These are phyloP conservation scores for Suillus plorans DNA, from an alignment of 768 basidiomycete species.

Conservation along the genomic window DNA sequence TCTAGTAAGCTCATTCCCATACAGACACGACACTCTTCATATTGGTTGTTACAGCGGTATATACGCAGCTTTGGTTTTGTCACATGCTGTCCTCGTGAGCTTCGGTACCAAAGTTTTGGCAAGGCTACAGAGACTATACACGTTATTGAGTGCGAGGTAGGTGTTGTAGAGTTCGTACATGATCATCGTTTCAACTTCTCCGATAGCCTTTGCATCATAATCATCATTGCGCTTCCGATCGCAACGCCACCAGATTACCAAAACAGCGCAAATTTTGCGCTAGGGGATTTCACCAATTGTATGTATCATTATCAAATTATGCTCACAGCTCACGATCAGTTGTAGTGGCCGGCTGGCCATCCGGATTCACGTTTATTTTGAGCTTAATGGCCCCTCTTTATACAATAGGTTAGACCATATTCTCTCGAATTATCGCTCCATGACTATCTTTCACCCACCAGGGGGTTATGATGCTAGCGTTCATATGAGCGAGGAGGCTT, in stretches of 20 bases:
- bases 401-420: background rate
- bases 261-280: conserved; percentile 38
- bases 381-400: background rate
- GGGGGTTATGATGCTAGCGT: background rate
- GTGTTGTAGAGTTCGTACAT: background rate
- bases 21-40: background rate
- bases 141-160: background rate
- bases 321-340: background rate
- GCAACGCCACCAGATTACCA: conserved; percentile 14
- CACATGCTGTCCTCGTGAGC: background rate
- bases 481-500: background rate
- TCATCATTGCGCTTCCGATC: conserved; percentile 42
- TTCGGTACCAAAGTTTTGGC: background rate
- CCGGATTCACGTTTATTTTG: background rate
- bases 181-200: background rate
- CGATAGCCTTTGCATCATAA: conserved; percentile 18
- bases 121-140: background rate
- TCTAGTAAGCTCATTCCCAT: background rate
- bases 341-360: background rate
- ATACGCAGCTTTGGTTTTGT: background rate
- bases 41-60: background rate
- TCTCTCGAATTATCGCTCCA: background rate
- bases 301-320: background rate
- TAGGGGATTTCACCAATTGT: conserved; percentile 37
- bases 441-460: background rate